Evolutionary conservation across 306 rosid genomes (phyloP).

Genomic region (Quillaja saponaria): DNA sequence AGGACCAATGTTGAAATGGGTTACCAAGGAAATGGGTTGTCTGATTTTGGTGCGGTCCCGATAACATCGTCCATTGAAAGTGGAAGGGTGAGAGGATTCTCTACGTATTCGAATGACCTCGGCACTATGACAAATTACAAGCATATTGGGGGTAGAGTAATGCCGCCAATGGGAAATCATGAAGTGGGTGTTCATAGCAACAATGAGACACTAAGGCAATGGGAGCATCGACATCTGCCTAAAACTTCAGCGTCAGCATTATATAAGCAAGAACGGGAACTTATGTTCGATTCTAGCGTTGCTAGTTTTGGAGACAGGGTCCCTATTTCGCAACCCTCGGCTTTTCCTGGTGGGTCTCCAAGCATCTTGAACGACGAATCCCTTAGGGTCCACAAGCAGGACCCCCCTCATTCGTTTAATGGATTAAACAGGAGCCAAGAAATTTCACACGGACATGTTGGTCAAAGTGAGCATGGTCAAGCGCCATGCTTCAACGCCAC

Average conservation of each 20-base stretch:
- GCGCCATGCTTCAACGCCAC: not conserved
- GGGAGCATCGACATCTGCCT: slow-evolving; percentile 6
- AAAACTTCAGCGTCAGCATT: not conserved
- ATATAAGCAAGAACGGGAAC: not conserved
- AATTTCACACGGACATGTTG: not conserved
- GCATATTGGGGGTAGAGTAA: not conserved
- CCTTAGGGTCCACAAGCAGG: not conserved
- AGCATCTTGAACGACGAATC: not conserved
- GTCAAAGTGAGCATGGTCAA: not conserved
- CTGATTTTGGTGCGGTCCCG: slow-evolving; percentile 14
- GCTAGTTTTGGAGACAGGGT: not conserved
- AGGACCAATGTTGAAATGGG: not conserved
- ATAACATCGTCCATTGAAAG: not conserved
- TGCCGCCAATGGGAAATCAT: not conserved
- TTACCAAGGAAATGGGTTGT: not conserved
- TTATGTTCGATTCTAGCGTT: not conserved
- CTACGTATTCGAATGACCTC: not conserved
- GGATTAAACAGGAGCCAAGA: not conserved
- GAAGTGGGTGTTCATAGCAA: not conserved
- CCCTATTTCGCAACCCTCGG: not conserved
- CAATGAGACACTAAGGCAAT: not conserved
- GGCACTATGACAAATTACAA: not conserved
- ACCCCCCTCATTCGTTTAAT: not conserved
- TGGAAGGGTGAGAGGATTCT: not conserved
- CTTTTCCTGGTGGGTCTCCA: not conserved